Conservation (phyloP, 441 rosid species). For the Melastoma candidum region DNA sequence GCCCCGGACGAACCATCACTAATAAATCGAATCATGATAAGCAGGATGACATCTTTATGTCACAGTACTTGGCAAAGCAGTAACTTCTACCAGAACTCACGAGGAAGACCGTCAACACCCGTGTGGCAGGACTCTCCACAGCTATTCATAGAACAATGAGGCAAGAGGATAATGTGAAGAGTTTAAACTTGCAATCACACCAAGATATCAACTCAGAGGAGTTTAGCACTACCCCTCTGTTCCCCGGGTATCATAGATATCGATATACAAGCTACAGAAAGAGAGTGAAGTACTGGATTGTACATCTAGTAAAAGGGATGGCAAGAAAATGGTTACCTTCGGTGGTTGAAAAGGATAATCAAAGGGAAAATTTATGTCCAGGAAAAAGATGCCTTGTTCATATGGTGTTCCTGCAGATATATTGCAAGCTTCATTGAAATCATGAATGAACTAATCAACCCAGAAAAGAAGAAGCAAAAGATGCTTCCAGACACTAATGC, state of each 20-base stretch:
- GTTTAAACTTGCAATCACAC: too few relatives aligned
- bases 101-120: too few relatives aligned
- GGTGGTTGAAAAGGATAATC: slow-evolving; percentile 96
- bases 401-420: slow-evolving; percentile 69
- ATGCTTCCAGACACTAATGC: not conserved
- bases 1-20: too few relatives aligned
- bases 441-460: not conserved
- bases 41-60: too few relatives aligned
- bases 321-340: slow-evolving; percentile 33
- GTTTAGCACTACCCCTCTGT: too few relatives aligned
- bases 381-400: slow-evolving; percentile 72
- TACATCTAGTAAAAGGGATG: not conserved
- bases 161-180: too few relatives aligned
- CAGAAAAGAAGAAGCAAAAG: not conserved
- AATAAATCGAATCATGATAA: too few relatives aligned
- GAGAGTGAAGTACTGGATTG: not conserved
- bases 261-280: not conserved
- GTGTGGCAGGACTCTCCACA: too few relatives aligned
- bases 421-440: slow-evolving; percentile 9
- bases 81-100: too few relatives aligned
- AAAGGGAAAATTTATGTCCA: slow-evolving; percentile 59
- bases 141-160: too few relatives aligned
- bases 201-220: too few relatives aligned
- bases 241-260: not conserved
- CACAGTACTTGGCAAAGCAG: too few relatives aligned